Base-by-base conservation (phyloP, 345 rosid species). In the Eucalyptus regnans region DNA sequence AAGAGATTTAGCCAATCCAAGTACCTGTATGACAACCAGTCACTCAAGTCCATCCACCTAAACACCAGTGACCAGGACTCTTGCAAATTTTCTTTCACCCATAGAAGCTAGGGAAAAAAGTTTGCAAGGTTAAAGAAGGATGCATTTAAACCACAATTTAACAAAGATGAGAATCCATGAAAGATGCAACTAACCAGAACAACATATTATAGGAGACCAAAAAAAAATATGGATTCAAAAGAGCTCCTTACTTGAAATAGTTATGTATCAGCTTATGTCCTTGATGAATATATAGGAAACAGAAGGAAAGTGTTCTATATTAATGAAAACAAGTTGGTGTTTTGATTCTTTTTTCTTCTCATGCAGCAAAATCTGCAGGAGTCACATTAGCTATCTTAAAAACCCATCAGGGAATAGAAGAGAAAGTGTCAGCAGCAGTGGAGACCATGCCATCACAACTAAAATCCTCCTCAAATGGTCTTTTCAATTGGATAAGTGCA, bases 31-130 rank as follows among this genome's bases (percentile, higher is more conserved):
- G 99, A 96, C 87, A 98, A 91, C 99, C 99, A 98, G 91, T 98
- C 99, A 92, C 99, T 98, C 95, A 98, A 94, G 90, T 98, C 99
- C 99, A 98, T 98, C 99, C 99, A 98, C 91, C 96, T 94, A 92
- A 95, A 96, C 58, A 91, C 96, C 97, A 98, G 95, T 66, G 99
- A 95, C 99, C 99, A 98, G 87, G 98, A 94, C 91, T 98, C 99
- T 86, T 87, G 93, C 89, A 98, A 92, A 94, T 97, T 98, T 93
- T 98, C 98, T 92, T 98, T 98, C 90, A 98, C 99, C 99, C 99
- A 98, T 54, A 98, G 90, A 88, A 98, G 98, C 99, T 97, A 96
- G 91, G 92, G 89, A 91, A 90, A 64, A 33, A 91, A 88, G 50
- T 37, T 76, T 20, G 48, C 83, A 37, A 37, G 29, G 83, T 76